Conservation (phyloP, 1,139 yeast species). For the Candida dubliniensis region DNA sequence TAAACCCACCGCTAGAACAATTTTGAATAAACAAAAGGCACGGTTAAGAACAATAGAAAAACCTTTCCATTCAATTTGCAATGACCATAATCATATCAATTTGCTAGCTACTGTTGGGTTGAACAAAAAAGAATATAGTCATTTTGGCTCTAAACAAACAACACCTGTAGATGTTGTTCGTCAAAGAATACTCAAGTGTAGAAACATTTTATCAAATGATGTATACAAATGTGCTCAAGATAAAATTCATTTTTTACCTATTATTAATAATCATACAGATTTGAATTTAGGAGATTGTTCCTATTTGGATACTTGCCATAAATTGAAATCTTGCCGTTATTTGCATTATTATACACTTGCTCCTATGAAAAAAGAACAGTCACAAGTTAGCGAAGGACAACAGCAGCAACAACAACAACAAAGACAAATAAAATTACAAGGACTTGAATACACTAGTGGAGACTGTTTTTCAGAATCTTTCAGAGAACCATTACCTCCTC, state of each 20-base stretch:
- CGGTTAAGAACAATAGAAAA: slow-evolving; percentile 31
- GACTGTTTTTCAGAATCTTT: slow-evolving; percentile 46
- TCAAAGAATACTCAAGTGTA: slow-evolving; percentile 20
- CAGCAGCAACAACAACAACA: slow-evolving; percentile 8
- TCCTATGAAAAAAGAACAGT: slow-evolving; percentile 30
- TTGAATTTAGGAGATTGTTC: slow-evolving; percentile 84
- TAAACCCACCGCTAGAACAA: slow-evolving; percentile 30
- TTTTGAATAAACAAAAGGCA: slow-evolving; percentile 44
- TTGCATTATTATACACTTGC: slow-evolving; percentile 71
- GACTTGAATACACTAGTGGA: slow-evolving; percentile 54
- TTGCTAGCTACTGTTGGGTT: slow-evolving; percentile 30
- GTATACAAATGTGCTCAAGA: slow-evolving; percentile 41
- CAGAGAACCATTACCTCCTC: slow-evolving; percentile 52
- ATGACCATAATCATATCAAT: slow-evolving; percentile 44
- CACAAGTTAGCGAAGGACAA: neutral
- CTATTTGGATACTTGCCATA: slow-evolving; percentile 90
- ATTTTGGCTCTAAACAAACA: slow-evolving; percentile 16
- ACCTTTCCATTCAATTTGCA: slow-evolving; percentile 57
- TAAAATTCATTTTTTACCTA: slow-evolving; percentile 64
- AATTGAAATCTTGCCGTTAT: slow-evolving; percentile 75
- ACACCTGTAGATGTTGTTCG: slow-evolving; percentile 22
- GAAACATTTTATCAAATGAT: slow-evolving; percentile 26
- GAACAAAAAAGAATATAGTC: slow-evolving; percentile 20
- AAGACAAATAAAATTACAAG: slow-evolving; percentile 2
- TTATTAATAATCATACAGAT: slow-evolving; percentile 59